These are phyloP conservation scores for Senna tora DNA, from an alignment of 306 rosid genomes.

Conservation along the genomic window DNA sequence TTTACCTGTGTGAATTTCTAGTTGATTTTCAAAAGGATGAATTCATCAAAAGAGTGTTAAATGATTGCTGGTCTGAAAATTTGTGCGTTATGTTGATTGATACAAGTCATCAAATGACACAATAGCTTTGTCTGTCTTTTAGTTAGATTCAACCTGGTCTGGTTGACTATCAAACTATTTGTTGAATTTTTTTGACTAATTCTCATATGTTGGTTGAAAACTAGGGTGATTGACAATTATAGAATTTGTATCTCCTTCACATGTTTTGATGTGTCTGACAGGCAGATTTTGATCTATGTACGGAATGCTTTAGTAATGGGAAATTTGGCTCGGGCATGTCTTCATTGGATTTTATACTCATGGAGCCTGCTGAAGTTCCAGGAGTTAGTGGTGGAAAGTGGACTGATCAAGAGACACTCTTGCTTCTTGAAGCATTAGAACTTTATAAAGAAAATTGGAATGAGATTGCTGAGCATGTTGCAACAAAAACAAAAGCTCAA, in stretches of 20 bases:
- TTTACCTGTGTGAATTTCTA: background rate
- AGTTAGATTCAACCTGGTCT: conserved; percentile 9
- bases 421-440: conserved; percentile 86
- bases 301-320: conserved; percentile 74
- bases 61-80: conserved; percentile 2
- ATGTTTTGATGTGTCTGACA: conserved; percentile 46
- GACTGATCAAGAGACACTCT: conserved; percentile 89
- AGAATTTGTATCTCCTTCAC: conserved; percentile 21
- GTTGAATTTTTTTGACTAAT: conserved; percentile 5
- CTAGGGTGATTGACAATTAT: conserved; percentile 12
- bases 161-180: conserved; percentile 2
- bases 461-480: conserved; percentile 88
- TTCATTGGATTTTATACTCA: conserved; percentile 70
- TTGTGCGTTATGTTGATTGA: conserved; percentile 6
- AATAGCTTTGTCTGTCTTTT: background rate
- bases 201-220: conserved; percentile 22
- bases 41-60: conserved; percentile 13
- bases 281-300: conserved; percentile 84
- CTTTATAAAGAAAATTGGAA: conserved; percentile 83
- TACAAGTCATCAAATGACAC: background rate
- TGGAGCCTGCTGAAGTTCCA: conserved; percentile 79
- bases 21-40: conserved; percentile 3
- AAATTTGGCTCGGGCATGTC: conserved; percentile 79
- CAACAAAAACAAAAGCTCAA: conserved; percentile 82
- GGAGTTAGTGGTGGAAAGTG: conserved; percentile 81